A percentile compares a stretch with the other conserved stretches of the same genome.
Evolutionary conservation across 2,329 filamentous ascomycete species (phyloP).

Genomic region (Xylariaceae sp.): DNA sequence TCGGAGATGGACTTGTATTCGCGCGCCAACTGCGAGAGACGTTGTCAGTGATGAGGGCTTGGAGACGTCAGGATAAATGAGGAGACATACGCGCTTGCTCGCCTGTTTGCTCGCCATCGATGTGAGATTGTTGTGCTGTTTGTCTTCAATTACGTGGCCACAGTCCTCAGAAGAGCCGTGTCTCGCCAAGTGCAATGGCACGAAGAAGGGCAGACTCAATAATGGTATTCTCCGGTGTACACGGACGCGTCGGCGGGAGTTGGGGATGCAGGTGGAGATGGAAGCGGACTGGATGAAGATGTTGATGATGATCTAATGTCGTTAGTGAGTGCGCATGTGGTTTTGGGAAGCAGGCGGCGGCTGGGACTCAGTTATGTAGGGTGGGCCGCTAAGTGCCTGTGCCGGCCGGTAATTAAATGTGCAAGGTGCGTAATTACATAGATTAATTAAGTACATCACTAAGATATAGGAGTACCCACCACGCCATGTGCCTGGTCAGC

Average conservation of each 20-base stretch:
- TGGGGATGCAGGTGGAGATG: not conserved
- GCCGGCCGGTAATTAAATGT: not conserved
- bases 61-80: not conserved
- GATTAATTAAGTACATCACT: not conserved
- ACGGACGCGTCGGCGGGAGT: not conserved
- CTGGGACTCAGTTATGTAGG: not conserved
- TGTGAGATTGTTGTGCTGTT: slow-evolving; percentile 31
- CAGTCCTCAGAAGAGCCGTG: slow-evolving; percentile 10
- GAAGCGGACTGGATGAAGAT: not conserved
- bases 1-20: slow-evolving; percentile 58
- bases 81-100: slow-evolving; percentile 58
- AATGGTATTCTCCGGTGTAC: not conserved
- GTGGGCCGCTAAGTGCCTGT: not conserved
- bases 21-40: slow-evolving; percentile 47
- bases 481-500: not conserved
- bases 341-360: not conserved
- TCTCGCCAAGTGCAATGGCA: not conserved
- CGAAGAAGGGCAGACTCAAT: not conserved
- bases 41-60: slow-evolving; percentile 22
- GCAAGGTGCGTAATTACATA: not conserved
- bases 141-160: slow-evolving; percentile 2
- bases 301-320: not conserved
- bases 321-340: not conserved
- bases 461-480: not conserved
- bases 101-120: slow-evolving; percentile 70